Evolutionary conservation across 1,284 basidiomycete genomes (phyloP).

Genomic region (Cystobasidiaceae sp.): DNA sequence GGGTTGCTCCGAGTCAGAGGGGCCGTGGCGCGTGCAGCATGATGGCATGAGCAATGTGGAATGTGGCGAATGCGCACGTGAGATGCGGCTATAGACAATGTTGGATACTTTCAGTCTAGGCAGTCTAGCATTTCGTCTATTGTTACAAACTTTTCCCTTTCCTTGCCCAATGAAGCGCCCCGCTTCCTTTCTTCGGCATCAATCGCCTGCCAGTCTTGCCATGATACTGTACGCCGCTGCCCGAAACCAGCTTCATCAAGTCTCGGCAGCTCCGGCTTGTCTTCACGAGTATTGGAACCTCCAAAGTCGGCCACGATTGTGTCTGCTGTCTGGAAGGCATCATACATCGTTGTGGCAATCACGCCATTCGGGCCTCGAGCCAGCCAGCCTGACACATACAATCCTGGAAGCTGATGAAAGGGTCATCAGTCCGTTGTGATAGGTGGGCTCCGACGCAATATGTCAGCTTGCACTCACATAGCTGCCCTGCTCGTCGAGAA

Average conservation of each 20-base stretch:
- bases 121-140: constrained; percentile 42
- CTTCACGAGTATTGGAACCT: constrained; percentile 12
- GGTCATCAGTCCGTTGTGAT: too few species aligned
- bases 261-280: background rate
- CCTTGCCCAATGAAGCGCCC: constrained; percentile 37
- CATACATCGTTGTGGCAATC: constrained; percentile 87
- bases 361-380: constrained; percentile 88
- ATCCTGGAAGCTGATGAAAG: constrained; percentile 52
- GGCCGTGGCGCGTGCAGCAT: too few species aligned
- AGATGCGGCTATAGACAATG: too few species aligned
- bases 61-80: too few species aligned
- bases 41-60: too few species aligned
- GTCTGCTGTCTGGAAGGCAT: constrained; percentile 76
- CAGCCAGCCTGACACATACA: constrained; percentile 94
- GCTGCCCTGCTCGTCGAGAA: constrained; percentile 43
- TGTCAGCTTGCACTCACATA: too few species aligned
- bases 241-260: constrained; percentile 1
- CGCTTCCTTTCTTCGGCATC: constrained; percentile 37
- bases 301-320: constrained; percentile 58
- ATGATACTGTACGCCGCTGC: constrained; percentile 31
- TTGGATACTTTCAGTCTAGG: too few species aligned
- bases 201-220: constrained; percentile 41
- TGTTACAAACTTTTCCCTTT: constrained; percentile 41
- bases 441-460: too few species aligned
- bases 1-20: too few species aligned